phyloP scores from a whole-genome alignment of 2,329 filamentous ascomycete species.

The Metarhizium anisopliae region DNA sequence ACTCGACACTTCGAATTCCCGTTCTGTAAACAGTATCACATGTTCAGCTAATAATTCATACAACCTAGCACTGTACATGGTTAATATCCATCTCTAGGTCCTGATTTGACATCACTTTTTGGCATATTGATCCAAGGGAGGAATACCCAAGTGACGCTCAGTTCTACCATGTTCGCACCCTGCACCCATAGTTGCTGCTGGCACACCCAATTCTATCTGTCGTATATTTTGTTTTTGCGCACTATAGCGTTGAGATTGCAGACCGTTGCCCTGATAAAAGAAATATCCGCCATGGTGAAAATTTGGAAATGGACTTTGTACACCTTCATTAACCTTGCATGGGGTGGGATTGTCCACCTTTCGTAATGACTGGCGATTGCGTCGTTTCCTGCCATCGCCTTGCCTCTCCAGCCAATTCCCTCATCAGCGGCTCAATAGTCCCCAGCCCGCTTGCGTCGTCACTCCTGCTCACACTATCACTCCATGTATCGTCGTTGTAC shows the following conservation, averaged over 20 bases:
- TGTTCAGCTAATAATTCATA: not conserved
- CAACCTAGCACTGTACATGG: not conserved
- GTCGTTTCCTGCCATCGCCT: constrained; percentile 12
- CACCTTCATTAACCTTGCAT: not conserved
- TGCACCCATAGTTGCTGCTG: not conserved
- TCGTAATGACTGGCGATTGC: constrained; percentile 1
- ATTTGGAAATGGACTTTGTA: not conserved
- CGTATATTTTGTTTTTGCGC: not conserved
- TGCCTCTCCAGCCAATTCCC: constrained; percentile 27
- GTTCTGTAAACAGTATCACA: no score
- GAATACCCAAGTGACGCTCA: not conserved
- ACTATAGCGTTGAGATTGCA: not conserved
- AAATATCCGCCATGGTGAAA: not conserved
- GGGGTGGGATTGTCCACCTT: not conserved
- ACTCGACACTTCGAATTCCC: no score
- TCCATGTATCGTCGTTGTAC: constrained; percentile 13
- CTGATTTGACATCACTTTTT: not conserved
- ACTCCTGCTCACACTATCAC: constrained; percentile 15
- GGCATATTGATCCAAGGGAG: not conserved
- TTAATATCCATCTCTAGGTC: not conserved
- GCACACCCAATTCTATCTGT: not conserved
- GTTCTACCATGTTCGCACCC: not conserved
- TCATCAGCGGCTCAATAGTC: constrained; percentile 35
- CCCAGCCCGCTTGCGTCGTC: constrained; percentile 27
- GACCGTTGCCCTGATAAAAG: not conserved